Evolutionary conservation across 805 yeast species (phyloP).

Genomic region (Teunomyces gatunensis): DNA sequence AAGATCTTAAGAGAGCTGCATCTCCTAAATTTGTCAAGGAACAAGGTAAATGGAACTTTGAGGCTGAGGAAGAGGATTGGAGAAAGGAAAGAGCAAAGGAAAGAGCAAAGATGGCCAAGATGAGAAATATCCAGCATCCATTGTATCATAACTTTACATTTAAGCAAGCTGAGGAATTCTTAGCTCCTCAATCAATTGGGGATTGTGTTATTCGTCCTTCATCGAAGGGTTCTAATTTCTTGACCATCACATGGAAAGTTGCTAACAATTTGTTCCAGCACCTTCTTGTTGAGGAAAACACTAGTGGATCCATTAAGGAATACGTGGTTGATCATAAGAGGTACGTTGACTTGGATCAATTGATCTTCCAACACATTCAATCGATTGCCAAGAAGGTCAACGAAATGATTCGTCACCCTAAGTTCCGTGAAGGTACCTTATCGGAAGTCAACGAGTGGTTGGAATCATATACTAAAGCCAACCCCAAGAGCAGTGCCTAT

Average conservation of each 20-base stretch:
- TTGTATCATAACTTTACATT: slow-evolving; percentile 80
- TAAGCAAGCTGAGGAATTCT: slow-evolving; percentile 86
- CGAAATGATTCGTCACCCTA: slow-evolving; percentile 82
- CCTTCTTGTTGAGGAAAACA: slow-evolving; percentile 76
- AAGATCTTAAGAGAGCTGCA: slow-evolving; percentile 57
- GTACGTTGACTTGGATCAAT: slow-evolving; percentile 89
- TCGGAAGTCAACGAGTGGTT: slow-evolving; percentile 84
- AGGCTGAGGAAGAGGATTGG: slow-evolving; percentile 66
- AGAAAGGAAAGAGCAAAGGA: slow-evolving; percentile 58
- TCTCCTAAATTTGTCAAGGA: slow-evolving; percentile 49
- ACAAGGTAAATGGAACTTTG: slow-evolving; percentile 75
- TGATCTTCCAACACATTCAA: slow-evolving; percentile 82
- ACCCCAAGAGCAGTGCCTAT: slow-evolving; percentile 85
- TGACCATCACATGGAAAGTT: slow-evolving; percentile 95
- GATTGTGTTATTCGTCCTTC: slow-evolving; percentile 94
- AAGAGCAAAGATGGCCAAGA: slow-evolving; percentile 63
- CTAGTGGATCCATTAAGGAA: slow-evolving; percentile 50
- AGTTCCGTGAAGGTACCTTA: slow-evolving; percentile 77
- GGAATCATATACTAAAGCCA: slow-evolving; percentile 85
- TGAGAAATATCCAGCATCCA: slow-evolving; percentile 87
- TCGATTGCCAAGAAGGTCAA: slow-evolving; percentile 79
- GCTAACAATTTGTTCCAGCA: slow-evolving; percentile 90
- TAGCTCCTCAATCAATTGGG: slow-evolving; percentile 87
- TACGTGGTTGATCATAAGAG: slow-evolving; percentile 64
- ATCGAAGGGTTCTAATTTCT: slow-evolving; percentile 80